Conservation (phyloP, 208 protist genomes). For the Crithidia expoeki region DNA sequence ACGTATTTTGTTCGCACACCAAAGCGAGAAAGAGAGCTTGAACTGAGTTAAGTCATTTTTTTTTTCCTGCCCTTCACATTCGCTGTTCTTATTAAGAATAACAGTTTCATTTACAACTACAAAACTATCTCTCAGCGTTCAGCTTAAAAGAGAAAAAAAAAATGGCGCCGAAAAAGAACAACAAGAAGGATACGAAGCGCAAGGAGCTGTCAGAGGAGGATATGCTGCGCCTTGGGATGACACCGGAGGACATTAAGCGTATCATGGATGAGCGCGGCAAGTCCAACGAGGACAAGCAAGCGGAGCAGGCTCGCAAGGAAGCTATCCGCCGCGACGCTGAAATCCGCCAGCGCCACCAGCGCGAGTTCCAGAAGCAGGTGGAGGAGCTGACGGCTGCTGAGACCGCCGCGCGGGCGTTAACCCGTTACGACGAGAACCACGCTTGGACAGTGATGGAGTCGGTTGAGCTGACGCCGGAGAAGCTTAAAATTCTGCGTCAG, state of each 20-base stretch:
- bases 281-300: slow-evolving; percentile 61
- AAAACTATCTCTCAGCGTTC: not conserved
- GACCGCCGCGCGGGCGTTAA: slow-evolving; percentile 26
- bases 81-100: not conserved
- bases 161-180: slow-evolving; percentile 73
- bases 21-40: too few relatives aligned
- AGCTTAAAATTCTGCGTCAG: slow-evolving; percentile 41
- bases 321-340: slow-evolving; percentile 39
- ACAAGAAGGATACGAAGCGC: slow-evolving; percentile 56
- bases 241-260: slow-evolving; percentile 67
- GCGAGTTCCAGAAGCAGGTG: slow-evolving; percentile 38
- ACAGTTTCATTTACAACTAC: not conserved
- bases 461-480: slow-evolving; percentile 25
- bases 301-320: slow-evolving; percentile 43
- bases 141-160: too few relatives aligned
- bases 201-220: slow-evolving; percentile 73
- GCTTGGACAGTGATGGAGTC: slow-evolving; percentile 40
- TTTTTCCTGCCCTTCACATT: not conserved
- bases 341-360: slow-evolving; percentile 37
- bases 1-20: too few relatives aligned
- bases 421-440: slow-evolving; percentile 44
- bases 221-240: slow-evolving; percentile 82
- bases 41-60: not conserved
- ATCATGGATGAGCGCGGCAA: slow-evolving; percentile 72
- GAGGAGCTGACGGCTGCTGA: slow-evolving; percentile 35